phyloP scores from a whole-genome alignment of 139 green algal genomes.

The Pseudopediastrum boryanum region DNA sequence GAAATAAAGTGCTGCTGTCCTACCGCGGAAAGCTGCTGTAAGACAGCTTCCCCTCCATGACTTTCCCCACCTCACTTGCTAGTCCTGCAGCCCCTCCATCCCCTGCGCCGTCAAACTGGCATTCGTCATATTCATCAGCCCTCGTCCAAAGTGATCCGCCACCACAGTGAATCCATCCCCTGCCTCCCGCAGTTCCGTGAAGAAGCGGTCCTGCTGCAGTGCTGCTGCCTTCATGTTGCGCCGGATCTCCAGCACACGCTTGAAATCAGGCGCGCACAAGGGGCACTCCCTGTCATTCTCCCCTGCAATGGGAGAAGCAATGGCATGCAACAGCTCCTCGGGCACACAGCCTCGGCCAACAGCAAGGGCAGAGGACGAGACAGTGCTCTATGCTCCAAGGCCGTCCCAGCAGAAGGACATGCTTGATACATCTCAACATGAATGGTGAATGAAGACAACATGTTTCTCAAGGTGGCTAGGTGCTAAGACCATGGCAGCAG shows the following conservation, averaged over 20 bases:
- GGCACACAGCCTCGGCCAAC: too few species aligned
- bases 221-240: constrained; percentile 56
- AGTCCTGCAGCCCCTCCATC: not conserved
- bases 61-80: not conserved
- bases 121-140: constrained; percentile 78
- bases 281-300: constrained; percentile 90
- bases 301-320: too few species aligned
- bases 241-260: constrained; percentile 71
- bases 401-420: too few species aligned
- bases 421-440: too few species aligned
- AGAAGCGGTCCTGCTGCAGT: constrained; percentile 89
- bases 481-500: too few species aligned
- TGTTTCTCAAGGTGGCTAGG: too few species aligned
- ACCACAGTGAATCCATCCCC: constrained; percentile 88
- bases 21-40: not conserved
- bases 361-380: too few species aligned
- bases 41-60: not conserved
- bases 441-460: too few species aligned
- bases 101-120: constrained; percentile 24
- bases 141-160: constrained; percentile 87
- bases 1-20: not conserved
- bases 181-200: constrained; percentile 82
- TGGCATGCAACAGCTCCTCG: too few species aligned
- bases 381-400: too few species aligned
- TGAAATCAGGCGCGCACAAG: constrained; percentile 84